A percentile compares a stretch with the other conserved stretches of the same genome.
phyloP scores from a whole-genome alignment of 73 alveolate species.

The Tetrahymena malaccensis region DNA sequence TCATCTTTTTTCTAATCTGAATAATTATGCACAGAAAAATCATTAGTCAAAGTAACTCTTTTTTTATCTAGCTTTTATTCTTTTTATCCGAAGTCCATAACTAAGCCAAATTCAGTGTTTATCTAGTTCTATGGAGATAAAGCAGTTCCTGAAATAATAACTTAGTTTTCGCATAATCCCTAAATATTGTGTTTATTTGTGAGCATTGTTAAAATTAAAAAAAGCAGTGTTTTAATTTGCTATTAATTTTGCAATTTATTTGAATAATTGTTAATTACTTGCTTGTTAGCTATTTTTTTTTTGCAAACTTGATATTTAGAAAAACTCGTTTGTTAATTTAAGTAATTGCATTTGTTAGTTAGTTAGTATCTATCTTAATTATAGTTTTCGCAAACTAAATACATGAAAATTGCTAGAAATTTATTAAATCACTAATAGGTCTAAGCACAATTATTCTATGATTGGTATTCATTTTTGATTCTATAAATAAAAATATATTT shows the following conservation, averaged over 20 bases:
- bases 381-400: too few species aligned
- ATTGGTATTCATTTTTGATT: too few species aligned
- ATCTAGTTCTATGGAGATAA: not conserved
- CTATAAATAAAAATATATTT: too few species aligned
- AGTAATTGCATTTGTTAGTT: too few species aligned
- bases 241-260: not conserved
- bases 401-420: too few species aligned
- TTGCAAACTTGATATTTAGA: not conserved
- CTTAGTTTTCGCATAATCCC: not conserved
- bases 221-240: not conserved
- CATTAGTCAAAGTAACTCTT: not conserved
- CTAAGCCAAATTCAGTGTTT: not conserved
- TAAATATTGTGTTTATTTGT: too few species aligned
- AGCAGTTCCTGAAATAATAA: not conserved
- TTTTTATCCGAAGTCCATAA: not conserved
- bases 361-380: too few species aligned
- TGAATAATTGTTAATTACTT: not conserved
- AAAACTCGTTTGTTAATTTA: too few species aligned
- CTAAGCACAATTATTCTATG: too few species aligned
- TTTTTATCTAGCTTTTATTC: not conserved
- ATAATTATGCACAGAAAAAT: not conserved
- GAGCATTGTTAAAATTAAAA: not conserved
- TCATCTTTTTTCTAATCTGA: not conserved
- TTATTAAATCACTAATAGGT: too few species aligned
- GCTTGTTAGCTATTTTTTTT: not conserved